phyloP scores from a whole-genome alignment of 805 yeast species.

The Ogataea ganodermae region DNA sequence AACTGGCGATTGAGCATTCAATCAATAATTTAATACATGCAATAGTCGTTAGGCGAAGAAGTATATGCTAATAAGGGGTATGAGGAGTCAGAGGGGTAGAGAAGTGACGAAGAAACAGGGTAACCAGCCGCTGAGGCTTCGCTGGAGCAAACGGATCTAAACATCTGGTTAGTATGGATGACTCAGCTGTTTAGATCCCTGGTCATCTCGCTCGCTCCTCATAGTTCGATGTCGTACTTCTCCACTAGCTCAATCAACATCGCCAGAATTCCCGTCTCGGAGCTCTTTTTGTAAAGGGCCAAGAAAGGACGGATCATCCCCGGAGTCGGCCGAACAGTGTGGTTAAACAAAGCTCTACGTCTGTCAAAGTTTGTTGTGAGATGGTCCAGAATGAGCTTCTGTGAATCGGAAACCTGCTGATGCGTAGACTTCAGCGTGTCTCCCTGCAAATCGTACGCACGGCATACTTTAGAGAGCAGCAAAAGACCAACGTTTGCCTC shows the following conservation, averaged over 20 bases:
- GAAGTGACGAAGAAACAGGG: too few relatives aligned
- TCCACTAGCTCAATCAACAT: conserved; percentile 19
- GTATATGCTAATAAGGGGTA: too few relatives aligned
- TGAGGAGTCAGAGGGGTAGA: too few relatives aligned
- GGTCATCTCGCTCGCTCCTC: background rate
- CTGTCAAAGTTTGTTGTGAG: conserved; percentile 10
- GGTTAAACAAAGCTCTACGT: conserved; percentile 6
- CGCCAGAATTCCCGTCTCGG: conserved; percentile 12
- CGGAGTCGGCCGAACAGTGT: conserved; percentile 20
- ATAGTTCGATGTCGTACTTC: conserved; percentile 18
- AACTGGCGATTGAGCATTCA: background rate
- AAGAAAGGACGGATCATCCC: conserved; percentile 20
- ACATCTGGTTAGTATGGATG: too few relatives aligned
- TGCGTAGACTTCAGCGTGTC: background rate
- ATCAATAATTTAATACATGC: too few relatives aligned
- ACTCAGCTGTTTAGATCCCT: too few relatives aligned
- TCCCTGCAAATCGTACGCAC: conserved; percentile 13
- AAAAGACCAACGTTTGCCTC: conserved; percentile 15
- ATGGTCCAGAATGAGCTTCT: conserved; percentile 18
- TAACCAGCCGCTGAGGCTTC: too few relatives aligned
- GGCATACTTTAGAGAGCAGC: conserved; percentile 15
- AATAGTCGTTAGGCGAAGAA: too few relatives aligned
- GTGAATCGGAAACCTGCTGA: conserved; percentile 3
- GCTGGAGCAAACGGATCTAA: too few relatives aligned
- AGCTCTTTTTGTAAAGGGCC: conserved; percentile 10